Base-by-base conservation (phyloP, 129 eudicot species). In the Erigeron canadensis region DNA sequence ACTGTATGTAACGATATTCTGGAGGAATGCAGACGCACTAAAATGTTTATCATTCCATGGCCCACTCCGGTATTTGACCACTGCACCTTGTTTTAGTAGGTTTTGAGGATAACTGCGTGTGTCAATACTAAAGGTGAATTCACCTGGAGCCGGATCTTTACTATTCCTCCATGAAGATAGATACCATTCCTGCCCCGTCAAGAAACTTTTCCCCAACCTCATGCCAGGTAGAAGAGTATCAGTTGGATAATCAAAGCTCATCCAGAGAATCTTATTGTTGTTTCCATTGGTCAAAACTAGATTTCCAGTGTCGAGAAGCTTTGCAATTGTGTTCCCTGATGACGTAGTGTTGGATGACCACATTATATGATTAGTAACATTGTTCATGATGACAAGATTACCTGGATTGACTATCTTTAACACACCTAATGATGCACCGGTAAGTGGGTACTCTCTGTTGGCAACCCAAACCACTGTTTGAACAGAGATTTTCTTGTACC, bases 251-350 rank as follows among this genome's bases (percentile, higher is more conserved):
- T 67, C 72, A 13, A 67, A 67, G 6, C 60, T 48, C 40, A 47
- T 59, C 72, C 72, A 67, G 8, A 67, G n/a, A 11, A 2, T 9
- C 34, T 48, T 28, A 15, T 67, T 42, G 1, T 54, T 19, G 8
- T 2, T 37, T 0, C 18, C n/a, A 8, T 17, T 63, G 3, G 59
- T n/a, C 4, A 82, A 23, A 12, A 73, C 61, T 46, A 82, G 55
- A 42, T 82, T 82, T 1, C 86, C 83, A 0, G 77, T 13, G 58
- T 82, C 83, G 2, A 74, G 48, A 1, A 82, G 51, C 17, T 44
- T 73, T 1, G 63, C 77, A 19, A 75, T 56, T 0, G 63, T 73
- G 57, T 40, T 64, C 34, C 34, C 34, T 28, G 34, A 28, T 28
- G 34, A 28, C 3, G 34, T 28, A 1, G 34, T 28, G 34, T 28